Conservation (phyloP, 768 basidiomycete genomes). For the Xanthoconium stramineum region DNA sequence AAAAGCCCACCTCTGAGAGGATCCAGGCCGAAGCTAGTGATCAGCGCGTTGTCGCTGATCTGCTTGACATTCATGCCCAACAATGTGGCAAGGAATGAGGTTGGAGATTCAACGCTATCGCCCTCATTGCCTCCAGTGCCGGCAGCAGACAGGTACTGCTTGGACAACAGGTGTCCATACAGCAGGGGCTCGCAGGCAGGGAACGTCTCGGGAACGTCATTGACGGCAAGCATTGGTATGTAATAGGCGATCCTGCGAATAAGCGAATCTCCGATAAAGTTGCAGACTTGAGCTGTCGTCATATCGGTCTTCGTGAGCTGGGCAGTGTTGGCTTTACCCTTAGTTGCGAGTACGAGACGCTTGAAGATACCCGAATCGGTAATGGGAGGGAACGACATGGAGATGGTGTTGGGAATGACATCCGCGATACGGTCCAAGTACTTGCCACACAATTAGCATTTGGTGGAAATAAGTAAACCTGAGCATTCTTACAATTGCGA, state of each 20-base stretch:
- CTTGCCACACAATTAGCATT: slow-evolving; percentile 11
- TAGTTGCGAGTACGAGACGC: too few species aligned
- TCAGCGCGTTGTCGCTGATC: slow-evolving; percentile 27
- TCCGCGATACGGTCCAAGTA: slow-evolving; percentile 33
- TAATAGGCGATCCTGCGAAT: slow-evolving; percentile 29
- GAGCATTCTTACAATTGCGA: too few species aligned
- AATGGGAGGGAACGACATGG: slow-evolving; percentile 34
- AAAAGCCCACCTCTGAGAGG: slow-evolving; percentile 23
- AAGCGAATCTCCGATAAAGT: slow-evolving; percentile 31
- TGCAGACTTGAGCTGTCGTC: slow-evolving; percentile 32
- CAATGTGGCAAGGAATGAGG: slow-evolving; percentile 22
- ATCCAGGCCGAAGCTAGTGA: slow-evolving; percentile 27
- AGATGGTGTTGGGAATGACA: slow-evolving; percentile 30
- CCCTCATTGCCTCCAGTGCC: slow-evolving; percentile 12
- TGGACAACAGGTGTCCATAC: slow-evolving; percentile 24
- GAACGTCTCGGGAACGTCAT: slow-evolving; percentile 26
- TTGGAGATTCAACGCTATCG: slow-evolving; percentile 19
- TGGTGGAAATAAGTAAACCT: too few species aligned
- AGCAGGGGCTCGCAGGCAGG: slow-evolving; percentile 26
- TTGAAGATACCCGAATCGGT: too few species aligned
- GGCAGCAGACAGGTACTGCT: slow-evolving; percentile 17
- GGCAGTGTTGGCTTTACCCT: slow-evolving; percentile 27
- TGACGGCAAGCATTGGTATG: slow-evolving; percentile 26
- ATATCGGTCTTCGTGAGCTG: slow-evolving; percentile 31
- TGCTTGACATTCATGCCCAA: slow-evolving; percentile 26